Percentiles rank a stretch among this genome's conserved stretches.
Conservation (phyloP, 352 stramenopile genomes). For the Phytophthora vignae region DNA sequence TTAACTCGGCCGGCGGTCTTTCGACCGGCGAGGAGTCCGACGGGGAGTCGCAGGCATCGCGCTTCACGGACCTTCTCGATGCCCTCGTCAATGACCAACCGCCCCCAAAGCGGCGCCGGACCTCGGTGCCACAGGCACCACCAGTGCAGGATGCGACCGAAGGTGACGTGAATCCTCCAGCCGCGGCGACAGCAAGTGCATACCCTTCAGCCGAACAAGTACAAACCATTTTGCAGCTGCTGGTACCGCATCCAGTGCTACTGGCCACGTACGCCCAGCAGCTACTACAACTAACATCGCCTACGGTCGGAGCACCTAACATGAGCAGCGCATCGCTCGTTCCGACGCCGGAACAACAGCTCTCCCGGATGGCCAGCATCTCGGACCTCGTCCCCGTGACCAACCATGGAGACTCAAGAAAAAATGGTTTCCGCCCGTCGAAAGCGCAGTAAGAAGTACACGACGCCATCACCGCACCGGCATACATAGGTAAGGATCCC, state of each 20-base stretch:
- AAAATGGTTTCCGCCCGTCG: not conserved
- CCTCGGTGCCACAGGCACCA: not conserved
- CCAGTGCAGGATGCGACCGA: not conserved
- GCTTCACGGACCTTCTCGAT: not conserved
- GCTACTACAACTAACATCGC: not conserved
- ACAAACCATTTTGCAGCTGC: not conserved
- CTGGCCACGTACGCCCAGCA: not conserved
- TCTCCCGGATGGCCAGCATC: not conserved
- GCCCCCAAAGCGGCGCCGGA: not conserved
- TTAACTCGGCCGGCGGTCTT: no score
- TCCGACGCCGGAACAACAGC: not conserved
- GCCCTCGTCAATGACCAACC: not conserved
- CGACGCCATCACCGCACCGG: not conserved
- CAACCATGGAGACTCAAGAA: not conserved
- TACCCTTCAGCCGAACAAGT: not conserved
- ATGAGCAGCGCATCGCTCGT: no score
- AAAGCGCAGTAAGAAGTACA: not conserved
- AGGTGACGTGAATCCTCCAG: not conserved
- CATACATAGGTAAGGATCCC: slow-evolving; percentile 7
- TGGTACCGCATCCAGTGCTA: not conserved
- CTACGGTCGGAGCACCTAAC: not conserved
- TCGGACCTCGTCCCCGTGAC: not conserved
- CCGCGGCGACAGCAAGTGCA: no score
- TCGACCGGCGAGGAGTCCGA: no score
- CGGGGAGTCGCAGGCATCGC: not conserved